phyloP scores from a whole-genome alignment of 2,329 filamentous ascomycete genomes.

The Fusarium udum region DNA sequence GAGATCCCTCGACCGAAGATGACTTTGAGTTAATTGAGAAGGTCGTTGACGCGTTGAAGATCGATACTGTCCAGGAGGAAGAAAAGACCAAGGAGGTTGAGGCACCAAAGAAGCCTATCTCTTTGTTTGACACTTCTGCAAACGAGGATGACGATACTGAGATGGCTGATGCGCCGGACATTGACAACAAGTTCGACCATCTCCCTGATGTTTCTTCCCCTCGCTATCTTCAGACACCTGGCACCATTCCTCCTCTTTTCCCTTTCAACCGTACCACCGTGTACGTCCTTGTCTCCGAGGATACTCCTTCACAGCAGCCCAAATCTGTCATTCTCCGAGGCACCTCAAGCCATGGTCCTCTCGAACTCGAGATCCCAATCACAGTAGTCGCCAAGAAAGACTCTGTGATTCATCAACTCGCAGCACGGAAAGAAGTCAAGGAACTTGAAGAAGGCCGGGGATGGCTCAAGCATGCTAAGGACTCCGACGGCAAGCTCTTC shows the following conservation, averaged over 20 bases:
- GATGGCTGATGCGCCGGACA: slow-evolving; percentile 34
- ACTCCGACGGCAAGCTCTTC: slow-evolving; percentile 53
- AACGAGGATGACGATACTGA: slow-evolving; percentile 53
- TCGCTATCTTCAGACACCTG: slow-evolving; percentile 70
- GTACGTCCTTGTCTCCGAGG: slow-evolving; percentile 71
- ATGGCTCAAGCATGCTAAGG: slow-evolving; percentile 67
- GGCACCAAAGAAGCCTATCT: slow-evolving; percentile 57
- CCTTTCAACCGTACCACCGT: slow-evolving; percentile 72
- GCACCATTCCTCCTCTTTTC: slow-evolving; percentile 70
- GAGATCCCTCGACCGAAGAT: slow-evolving; percentile 47
- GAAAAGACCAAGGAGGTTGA: slow-evolving; percentile 8
- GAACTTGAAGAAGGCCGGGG: slow-evolving; percentile 77
- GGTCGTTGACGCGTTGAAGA: slow-evolving; percentile 58
- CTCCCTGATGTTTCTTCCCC: slow-evolving; percentile 64
- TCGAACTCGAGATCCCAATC: slow-evolving; percentile 73
- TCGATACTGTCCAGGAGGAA: slow-evolving; percentile 42
- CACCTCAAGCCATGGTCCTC: slow-evolving; percentile 64
- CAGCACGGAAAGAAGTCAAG: slow-evolving; percentile 71
- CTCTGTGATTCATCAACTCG: slow-evolving; percentile 74
- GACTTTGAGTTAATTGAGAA: slow-evolving; percentile 72
- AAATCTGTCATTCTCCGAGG: slow-evolving; percentile 68
- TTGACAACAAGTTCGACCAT: slow-evolving; percentile 55
- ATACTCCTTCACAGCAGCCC: slow-evolving; percentile 51
- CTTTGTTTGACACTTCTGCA: slow-evolving; percentile 65
- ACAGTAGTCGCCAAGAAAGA: slow-evolving; percentile 55